Percentiles rank a stretch among this genome's conserved stretches.
These are phyloP conservation scores for Poteriospumella lacustris DNA, from an alignment of 108 stramenopile species.

Conservation along the genomic window DNA sequence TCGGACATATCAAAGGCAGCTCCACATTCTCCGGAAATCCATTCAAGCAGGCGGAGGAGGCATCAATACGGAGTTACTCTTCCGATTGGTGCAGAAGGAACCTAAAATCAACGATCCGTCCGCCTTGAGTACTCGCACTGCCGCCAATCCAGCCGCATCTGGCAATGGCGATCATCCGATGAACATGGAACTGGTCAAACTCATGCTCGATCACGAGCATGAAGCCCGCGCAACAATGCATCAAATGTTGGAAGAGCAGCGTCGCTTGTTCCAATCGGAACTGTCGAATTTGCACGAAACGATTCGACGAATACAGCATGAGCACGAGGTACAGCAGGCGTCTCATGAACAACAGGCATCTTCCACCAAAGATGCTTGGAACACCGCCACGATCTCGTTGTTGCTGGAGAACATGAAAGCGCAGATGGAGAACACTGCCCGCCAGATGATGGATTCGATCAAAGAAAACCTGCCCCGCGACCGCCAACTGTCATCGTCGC, in stretches of 20 bases:
- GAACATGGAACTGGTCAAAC: neutral
- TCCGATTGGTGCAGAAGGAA: neutral
- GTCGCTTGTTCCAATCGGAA: neutral
- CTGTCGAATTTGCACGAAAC: neutral
- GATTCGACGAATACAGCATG: neutral
- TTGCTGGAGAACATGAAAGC: neutral
- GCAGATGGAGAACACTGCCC: neutral
- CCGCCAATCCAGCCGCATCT: neutral
- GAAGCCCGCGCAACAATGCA: neutral
- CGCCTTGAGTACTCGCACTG: neutral
- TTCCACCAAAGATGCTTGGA: neutral
- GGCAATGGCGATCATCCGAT: neutral
- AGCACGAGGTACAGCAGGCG: too few species aligned
- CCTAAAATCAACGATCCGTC: neutral
- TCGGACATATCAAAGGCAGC: neutral
- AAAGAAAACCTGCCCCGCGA: neutral
- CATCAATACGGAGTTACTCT: neutral
- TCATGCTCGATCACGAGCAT: neutral
- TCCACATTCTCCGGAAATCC: neutral
- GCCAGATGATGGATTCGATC: neutral
- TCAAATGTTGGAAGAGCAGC: neutral
- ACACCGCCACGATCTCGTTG: neutral
- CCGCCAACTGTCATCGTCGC: too few species aligned
- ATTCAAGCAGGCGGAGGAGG: neutral
- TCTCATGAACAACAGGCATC: neutral